These are phyloP conservation scores for Karstenula rhodostoma DNA, from an alignment of 2,329 filamentous ascomycete species.

Conservation along the genomic window DNA sequence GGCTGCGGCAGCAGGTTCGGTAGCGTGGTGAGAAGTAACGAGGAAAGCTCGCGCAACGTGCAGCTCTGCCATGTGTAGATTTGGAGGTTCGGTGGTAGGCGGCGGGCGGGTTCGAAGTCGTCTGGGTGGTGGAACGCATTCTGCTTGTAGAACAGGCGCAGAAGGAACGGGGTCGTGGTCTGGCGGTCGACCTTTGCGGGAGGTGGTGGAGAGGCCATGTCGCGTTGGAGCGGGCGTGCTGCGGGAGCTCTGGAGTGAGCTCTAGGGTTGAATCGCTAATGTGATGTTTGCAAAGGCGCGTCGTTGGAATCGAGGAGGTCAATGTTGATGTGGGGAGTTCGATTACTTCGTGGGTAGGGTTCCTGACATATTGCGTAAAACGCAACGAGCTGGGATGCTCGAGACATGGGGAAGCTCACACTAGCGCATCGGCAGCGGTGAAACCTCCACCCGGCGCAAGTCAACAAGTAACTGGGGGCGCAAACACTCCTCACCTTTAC, in stretches of 20 bases:
- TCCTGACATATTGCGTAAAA: too few relatives aligned
- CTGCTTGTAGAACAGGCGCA: constrained; percentile 84
- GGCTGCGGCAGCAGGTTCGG: constrained; percentile 75
- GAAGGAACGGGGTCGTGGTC: constrained; percentile 78
- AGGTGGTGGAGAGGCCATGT: constrained; percentile 42
- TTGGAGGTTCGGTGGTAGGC: constrained; percentile 71
- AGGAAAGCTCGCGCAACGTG: constrained; percentile 80
- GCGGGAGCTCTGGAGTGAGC: neutral
- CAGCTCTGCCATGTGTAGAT: constrained; percentile 89
- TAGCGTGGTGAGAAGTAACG: constrained; percentile 74
- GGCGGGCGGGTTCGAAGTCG: constrained; percentile 67
- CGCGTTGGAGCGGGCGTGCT: constrained; percentile 11
- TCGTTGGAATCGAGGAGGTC: neutral
- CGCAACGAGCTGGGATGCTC: neutral
- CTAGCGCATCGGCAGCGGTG: constrained; percentile 12
- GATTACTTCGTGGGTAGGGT: neutral
- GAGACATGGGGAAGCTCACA: constrained; percentile 1
- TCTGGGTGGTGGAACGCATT: constrained; percentile 77
- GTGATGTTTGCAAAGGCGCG: neutral
- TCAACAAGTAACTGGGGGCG: neutral
- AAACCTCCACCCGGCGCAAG: constrained; percentile 8
- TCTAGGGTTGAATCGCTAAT: neutral
- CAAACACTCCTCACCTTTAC: neutral
- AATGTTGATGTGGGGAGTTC: neutral
- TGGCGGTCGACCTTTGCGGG: constrained; percentile 67